Percentiles rank a stretch among this genome's conserved stretches.
Conservation (phyloP, 495 filamentous ascomycete species). For the Halenospora varia region DNA sequence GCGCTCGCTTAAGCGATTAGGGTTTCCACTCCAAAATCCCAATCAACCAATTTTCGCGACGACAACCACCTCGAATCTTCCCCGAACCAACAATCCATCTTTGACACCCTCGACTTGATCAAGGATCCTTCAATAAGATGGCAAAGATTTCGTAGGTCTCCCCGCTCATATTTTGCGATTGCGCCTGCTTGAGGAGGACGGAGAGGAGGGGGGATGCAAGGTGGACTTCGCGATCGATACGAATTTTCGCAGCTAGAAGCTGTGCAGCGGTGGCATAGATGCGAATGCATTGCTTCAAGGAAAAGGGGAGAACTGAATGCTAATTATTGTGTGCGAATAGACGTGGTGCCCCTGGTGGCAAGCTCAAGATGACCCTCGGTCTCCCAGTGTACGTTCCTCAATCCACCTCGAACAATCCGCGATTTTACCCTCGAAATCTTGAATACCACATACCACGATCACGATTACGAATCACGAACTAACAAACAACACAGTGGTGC, state of each 20-base stretch:
- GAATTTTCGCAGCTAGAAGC: not conserved
- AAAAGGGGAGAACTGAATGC: too few species aligned
- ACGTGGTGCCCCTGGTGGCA: slow-evolving; percentile 95
- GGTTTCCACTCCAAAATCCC: slow-evolving; percentile 9
- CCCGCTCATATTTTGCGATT: not conserved
- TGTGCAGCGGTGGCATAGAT: too few species aligned
- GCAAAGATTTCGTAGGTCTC: slow-evolving; percentile 29
- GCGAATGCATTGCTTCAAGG: too few species aligned
- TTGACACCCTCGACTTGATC: slow-evolving; percentile 12
- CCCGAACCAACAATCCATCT: slow-evolving; percentile 16
- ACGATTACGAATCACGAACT: slow-evolving; percentile 2
- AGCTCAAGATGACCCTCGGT: slow-evolving; percentile 99
- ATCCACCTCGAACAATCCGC: not conserved
- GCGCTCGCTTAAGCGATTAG: slow-evolving; percentile 17
- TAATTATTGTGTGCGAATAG: slow-evolving; percentile 31
- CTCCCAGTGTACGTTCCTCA: slow-evolving; percentile 86
- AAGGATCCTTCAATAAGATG: slow-evolving; percentile 23
- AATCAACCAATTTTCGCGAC: slow-evolving; percentile 7
- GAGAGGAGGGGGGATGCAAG: not conserved
- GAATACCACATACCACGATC: too few species aligned
- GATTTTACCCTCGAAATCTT: too few species aligned
- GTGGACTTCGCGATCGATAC: not conserved
- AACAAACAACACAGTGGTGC: slow-evolving; percentile 62
- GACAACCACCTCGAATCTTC: slow-evolving; percentile 14
- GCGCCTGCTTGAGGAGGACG: not conserved